Evolutionary conservation across 306 rosid genomes (phyloP), one percentile per base, ranked within the genome.

Genomic region (Acacia acuminata): DNA sequence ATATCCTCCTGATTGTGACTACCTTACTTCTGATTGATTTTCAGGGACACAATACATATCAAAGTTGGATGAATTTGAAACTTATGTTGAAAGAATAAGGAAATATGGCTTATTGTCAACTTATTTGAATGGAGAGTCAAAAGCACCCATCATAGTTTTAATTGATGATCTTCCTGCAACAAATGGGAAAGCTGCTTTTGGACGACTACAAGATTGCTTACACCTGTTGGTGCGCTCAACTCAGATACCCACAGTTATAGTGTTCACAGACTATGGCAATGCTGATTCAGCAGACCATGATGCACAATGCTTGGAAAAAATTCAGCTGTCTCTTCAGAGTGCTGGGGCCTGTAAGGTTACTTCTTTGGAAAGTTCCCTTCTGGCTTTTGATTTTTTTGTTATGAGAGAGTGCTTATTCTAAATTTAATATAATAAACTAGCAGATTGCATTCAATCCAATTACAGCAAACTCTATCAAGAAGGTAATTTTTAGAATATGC

Each of bases 271-370:
- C 86, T 91, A 85, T 73, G 90, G 91, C 45, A 93, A 87, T 83
- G 60, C 84, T 70, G 99, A 96, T 82, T 90, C 96, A 63, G 88
- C 84, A 60, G 98, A 96, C 81, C 76, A 81, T 60, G 87, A 88
- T 68, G 85, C 88, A 10, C 81, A 81, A 63, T 84, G 83, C 83
- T 82, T 87, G 55, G 97, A 92, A 71, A 91, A 93, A 77, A 86
- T 96, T 68, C 88, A 84, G 83, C 86, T 69, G 55, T 90, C 89
- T 83, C 94, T 96, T 32, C 94, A 89, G 87, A 87, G 86, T 76
- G 90, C 91, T 83, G 99, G 99, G 89, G 99, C 99, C 89, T 90
- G 94, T 92, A 96, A 96, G 99, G 99, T 95, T 90, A 93, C 94
- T 83, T 87, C 85, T 87, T 87, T 85, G 78, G 83, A 77, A 77